Percentiles rank a stretch among this genome's conserved stretches.
Evolutionary conservation across 768 basidiomycete genomes (phyloP).

Genomic region (Dioszegia hungarica): DNA sequence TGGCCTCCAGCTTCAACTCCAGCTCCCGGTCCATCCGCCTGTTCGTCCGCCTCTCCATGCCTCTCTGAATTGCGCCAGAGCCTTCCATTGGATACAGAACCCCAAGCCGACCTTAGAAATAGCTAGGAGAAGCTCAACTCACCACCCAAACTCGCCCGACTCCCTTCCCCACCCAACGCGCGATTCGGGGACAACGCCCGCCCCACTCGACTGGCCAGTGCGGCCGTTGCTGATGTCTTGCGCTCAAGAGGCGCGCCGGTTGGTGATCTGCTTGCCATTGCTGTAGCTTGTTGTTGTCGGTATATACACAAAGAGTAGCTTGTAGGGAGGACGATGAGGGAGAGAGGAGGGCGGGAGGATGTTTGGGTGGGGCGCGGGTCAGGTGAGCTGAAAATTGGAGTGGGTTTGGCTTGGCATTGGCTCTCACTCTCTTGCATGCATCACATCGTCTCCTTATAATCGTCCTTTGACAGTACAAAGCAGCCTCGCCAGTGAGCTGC

Average conservation of each 20-base stretch:
- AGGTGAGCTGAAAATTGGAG: neutral
- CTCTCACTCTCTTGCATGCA: no score
- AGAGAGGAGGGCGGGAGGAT: neutral
- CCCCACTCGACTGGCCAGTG: neutral
- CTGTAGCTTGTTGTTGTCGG: neutral
- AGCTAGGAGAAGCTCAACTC: constrained; percentile 1
- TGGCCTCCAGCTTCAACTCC: no score
- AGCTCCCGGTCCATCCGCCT: no score
- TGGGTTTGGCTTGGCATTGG: no score
- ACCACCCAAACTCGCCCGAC: neutral
- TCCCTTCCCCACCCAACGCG: neutral
- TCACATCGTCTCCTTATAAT: no score
- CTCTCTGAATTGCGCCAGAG: no score
- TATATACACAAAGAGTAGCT: neutral
- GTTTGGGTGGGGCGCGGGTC: neutral
- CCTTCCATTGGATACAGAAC: no score
- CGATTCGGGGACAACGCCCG: constrained; percentile 9
- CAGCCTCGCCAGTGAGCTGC: no score
- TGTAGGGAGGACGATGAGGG: neutral
- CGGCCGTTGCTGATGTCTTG: neutral
- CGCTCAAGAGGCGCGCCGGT: neutral
- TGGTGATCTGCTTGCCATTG: neutral
- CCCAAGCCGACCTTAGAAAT: no score
- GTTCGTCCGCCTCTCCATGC: no score
- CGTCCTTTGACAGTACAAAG: no score